phyloP scores from a whole-genome alignment of 352 stramenopile genomes.

The Globisporangium nodosum region DNA sequence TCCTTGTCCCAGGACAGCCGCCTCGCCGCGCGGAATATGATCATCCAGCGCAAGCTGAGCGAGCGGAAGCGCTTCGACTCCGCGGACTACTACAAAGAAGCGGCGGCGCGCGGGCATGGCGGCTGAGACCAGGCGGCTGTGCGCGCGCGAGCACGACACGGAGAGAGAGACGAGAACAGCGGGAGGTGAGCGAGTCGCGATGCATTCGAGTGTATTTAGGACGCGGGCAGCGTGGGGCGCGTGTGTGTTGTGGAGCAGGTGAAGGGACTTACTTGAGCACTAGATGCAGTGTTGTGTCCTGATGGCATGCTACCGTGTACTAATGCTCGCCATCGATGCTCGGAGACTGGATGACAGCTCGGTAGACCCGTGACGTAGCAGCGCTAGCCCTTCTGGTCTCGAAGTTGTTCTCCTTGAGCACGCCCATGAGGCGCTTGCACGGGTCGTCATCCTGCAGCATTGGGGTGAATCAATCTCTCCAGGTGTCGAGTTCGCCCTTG shows the following conservation, averaged over 20 bases:
- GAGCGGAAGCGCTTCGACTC: conserved; percentile 79
- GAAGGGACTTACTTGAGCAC: neutral
- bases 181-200: neutral
- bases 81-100: conserved; percentile 69
- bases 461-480: too few species aligned
- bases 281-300: too few species aligned
- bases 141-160: neutral
- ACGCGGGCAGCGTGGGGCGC: neutral
- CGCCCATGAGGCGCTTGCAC: too few species aligned
- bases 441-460: too few species aligned
- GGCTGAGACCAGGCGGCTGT: neutral
- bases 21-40: conserved; percentile 51
- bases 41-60: conserved; percentile 58
- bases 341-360: too few species aligned
- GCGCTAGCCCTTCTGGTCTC: too few species aligned
- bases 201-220: conserved; percentile 9
- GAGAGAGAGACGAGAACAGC: neutral
- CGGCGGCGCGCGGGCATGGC: conserved; percentile 10
- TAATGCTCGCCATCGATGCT: too few species aligned
- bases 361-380: too few species aligned
- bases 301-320: too few species aligned
- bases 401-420: too few species aligned
- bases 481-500: too few species aligned
- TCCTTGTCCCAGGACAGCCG: conserved; percentile 21
- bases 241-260: neutral